Percentiles rank a stretch among this genome's conserved stretches.
Evolutionary conservation across 2,329 filamentous ascomycete genomes (phyloP).

Genomic region (Metarhizium rileyi): DNA sequence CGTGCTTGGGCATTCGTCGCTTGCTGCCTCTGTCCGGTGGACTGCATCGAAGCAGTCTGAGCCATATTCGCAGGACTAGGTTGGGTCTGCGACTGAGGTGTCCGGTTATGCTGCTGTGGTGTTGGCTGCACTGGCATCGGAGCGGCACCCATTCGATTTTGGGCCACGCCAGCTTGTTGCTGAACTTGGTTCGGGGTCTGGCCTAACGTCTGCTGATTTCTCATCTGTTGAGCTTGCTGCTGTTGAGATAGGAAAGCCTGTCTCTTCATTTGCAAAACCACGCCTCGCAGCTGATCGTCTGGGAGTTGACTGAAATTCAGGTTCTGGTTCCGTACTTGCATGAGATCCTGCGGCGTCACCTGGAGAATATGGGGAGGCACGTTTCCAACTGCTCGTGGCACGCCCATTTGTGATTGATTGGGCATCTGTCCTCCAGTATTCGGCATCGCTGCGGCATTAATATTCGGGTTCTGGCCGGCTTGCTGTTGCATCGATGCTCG

Average conservation of each 20-base stretch:
- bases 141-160: constrained; percentile 4
- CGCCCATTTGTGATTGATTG: constrained; percentile 17
- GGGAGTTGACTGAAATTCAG: constrained; percentile 18
- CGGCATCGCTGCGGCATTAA: constrained; percentile 12
- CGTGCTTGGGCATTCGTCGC: constrained; percentile 15
- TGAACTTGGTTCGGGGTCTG: constrained; percentile 11
- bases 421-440: constrained; percentile 16
- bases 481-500: constrained; percentile 18
- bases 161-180: constrained; percentile 8
- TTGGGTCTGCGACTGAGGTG: constrained; percentile 28
- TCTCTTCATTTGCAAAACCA: constrained; percentile 25
- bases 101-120: constrained; percentile 36
- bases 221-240: constrained; percentile 12
- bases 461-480: constrained; percentile 20
- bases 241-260: constrained; percentile 19
- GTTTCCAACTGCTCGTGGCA: constrained; percentile 16
- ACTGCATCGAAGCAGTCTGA: constrained; percentile 25
- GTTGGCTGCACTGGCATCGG: constrained; percentile 33
- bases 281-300: constrained; percentile 24
- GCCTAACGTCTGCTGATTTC: constrained; percentile 13
- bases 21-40: constrained; percentile 20
- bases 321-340: constrained; percentile 18
- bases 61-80: constrained; percentile 32
- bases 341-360: constrained; percentile 23
- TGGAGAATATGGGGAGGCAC: constrained; percentile 23